Evolutionary conservation across 345 rosid genomes (phyloP), one percentile per base, ranked within the genome.

Genomic region (Fremontodendron californicum): DNA sequence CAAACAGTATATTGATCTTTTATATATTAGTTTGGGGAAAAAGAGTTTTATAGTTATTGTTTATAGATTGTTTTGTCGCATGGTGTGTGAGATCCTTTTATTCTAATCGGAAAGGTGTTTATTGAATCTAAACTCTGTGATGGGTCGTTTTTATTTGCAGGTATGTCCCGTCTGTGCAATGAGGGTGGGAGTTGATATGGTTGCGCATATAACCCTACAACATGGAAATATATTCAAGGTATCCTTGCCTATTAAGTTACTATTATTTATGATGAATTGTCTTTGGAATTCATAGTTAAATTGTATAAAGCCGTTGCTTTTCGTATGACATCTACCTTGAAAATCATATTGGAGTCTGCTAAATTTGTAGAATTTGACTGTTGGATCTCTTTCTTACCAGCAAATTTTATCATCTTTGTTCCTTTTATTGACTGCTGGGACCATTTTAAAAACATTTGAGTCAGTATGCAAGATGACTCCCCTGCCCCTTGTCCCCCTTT

Each of bases 181-280:
- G 87, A 95, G 94, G 84, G 99, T 90, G 75, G 97, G 96, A 62
- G 85, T 87, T 31, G 99, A 95, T 82, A 90, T 95, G 99, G 98
- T 95, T 85, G 94, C 98, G 3, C 99, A 95, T 83, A 95, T 95
- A 84, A 95, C 98, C 27, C 82, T 89, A 75, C 96, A 91, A 63
- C 99, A 95, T 79, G 96, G 97, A 77, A 90, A 90, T 75, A 84
- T 91, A 79, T 95, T 91, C 82, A 95, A 93, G 90, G 92, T 95
- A 95, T 93, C 97, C 95, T 89, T 86, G 83, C 65, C 8, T 60
- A 51, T 39, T 27, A 43, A 49, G 42, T 81, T 70, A 49, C 77
- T 69, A 55, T 58, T 55, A 19, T 31, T 54, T 65, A 2, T 60
- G 54, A 13, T 45, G 35, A 49, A 40, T 11, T 42, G 29, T 64